Evolutionary conservation across 202 grass and related monocot species (phyloP).

Genomic region (Musa balbisiana): DNA sequence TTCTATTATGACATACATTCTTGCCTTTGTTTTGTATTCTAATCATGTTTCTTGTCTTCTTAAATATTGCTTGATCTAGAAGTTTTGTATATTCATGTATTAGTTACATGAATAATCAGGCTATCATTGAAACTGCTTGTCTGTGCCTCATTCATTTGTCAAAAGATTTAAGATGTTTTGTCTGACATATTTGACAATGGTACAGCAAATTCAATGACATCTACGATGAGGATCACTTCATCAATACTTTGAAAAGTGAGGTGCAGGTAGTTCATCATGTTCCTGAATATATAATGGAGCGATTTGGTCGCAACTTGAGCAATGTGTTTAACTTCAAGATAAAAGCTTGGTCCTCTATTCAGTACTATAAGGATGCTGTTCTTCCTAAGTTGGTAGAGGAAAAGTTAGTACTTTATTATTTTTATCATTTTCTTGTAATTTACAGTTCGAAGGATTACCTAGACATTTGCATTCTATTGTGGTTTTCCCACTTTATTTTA

Average conservation of each 20-base stretch:
- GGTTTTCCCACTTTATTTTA: too few species aligned
- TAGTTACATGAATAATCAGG: too few species aligned
- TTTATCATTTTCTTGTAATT: slow-evolving; percentile 10
- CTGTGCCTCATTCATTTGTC: neutral
- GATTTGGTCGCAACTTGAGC: slow-evolving; percentile 88
- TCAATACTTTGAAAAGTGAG: slow-evolving; percentile 72
- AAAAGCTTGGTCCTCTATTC: slow-evolving; percentile 85
- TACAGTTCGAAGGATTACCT: neutral
- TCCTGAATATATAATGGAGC: slow-evolving; percentile 83
- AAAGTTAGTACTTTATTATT: slow-evolving; percentile 46
- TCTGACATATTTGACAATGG: slow-evolving; percentile 14
- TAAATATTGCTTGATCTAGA: too few species aligned
- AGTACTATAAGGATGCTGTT: slow-evolving; percentile 73
- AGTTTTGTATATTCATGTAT: too few species aligned
- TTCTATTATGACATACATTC: too few species aligned
- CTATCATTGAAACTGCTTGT: too few species aligned
- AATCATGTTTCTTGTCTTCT: too few species aligned
- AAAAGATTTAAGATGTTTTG: slow-evolving; percentile 1
- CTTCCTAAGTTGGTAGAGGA: slow-evolving; percentile 90
- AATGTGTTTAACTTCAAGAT: slow-evolving; percentile 99
- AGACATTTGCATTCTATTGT: too few species aligned
- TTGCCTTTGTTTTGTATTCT: too few species aligned
- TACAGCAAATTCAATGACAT: slow-evolving; percentile 98
- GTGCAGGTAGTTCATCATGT: slow-evolving; percentile 75
- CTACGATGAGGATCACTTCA: slow-evolving; percentile 77